phyloP scores from a whole-genome alignment of 495 filamentous ascomycete species.

The Aspergillus ellipticus region DNA sequence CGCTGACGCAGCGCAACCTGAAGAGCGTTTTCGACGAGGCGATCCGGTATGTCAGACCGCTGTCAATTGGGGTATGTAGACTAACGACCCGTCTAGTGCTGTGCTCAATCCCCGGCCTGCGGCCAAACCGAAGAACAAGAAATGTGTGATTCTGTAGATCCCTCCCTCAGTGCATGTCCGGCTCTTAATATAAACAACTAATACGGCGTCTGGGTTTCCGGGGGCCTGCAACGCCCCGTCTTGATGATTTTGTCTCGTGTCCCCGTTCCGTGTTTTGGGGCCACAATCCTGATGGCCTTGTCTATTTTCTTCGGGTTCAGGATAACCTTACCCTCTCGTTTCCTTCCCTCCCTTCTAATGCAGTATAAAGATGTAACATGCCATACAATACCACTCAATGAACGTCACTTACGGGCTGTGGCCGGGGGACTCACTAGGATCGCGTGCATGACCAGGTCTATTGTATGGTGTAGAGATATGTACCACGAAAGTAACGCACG shows the following conservation, averaged over 20 bases:
- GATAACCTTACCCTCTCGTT: slow-evolving; percentile 7
- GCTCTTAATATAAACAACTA: slow-evolving; percentile 42
- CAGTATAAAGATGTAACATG: slow-evolving; percentile 31
- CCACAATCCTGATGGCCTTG: slow-evolving; percentile 17
- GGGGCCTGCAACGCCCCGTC: slow-evolving; percentile 20
- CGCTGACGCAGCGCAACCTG: slow-evolving; percentile 88
- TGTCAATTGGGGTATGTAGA: neutral
- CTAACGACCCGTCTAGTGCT: slow-evolving; percentile 52
- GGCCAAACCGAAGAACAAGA: slow-evolving; percentile 60
- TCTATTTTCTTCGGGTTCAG: slow-evolving; percentile 4
- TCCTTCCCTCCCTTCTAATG: slow-evolving; percentile 16
- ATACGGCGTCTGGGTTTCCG: slow-evolving; percentile 42
- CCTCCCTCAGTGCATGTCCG: slow-evolving; percentile 8
- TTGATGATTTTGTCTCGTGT: slow-evolving; percentile 26
- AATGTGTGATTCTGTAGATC: slow-evolving; percentile 74
- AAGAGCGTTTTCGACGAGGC: slow-evolving; percentile 99
- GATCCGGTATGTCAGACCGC: slow-evolving; percentile 63
- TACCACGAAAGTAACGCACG: neutral
- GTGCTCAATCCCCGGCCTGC: slow-evolving; percentile 75
- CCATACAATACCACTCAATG: slow-evolving; percentile 20
- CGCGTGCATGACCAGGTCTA: too few relatives aligned
- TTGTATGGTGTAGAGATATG: neutral
- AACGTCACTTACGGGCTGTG: neutral
- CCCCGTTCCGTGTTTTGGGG: slow-evolving; percentile 12
- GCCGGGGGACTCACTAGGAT: neutral